These are phyloP conservation scores for Lachancea kluyveri DNA, from an alignment of 805 yeast genomes.

Conservation along the genomic window DNA sequence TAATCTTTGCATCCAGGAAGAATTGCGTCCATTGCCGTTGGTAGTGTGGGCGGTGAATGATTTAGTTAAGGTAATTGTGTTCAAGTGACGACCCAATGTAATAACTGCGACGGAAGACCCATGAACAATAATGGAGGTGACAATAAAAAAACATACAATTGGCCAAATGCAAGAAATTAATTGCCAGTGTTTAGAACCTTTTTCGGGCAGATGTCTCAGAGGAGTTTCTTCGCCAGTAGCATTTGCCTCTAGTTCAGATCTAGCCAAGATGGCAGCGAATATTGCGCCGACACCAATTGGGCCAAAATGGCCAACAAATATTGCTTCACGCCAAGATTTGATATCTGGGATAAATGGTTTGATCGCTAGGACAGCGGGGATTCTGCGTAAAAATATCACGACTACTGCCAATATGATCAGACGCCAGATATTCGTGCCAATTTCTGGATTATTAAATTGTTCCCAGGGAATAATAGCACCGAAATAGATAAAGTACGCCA, in stretches of 20 bases:
- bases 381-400: constrained; percentile 66
- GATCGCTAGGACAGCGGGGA: constrained; percentile 72
- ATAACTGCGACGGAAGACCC: constrained; percentile 82
- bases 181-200: constrained; percentile 47
- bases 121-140: constrained; percentile 80
- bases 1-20: constrained; percentile 78
- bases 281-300: constrained; percentile 95
- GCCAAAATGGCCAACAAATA: constrained; percentile 93
- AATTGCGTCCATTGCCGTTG: constrained; percentile 45
- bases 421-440: constrained; percentile 77
- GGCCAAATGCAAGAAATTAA: constrained; percentile 74
- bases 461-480: constrained; percentile 92
- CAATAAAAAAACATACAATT: constrained; percentile 67
- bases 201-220: constrained; percentile 39
- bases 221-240: constrained; percentile 53
- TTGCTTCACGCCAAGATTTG: constrained; percentile 87
- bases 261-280: constrained; percentile 74
- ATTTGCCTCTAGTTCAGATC: constrained; percentile 58
- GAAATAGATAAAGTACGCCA: constrained; percentile 82
- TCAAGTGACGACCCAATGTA: constrained; percentile 76
- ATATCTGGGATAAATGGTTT: constrained; percentile 83
- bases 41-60: constrained; percentile 70
- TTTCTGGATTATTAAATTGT: constrained; percentile 51
- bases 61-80: constrained; percentile 89
- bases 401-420: constrained; percentile 68